Base-by-base conservation (phyloP, 176 grass and related monocot species). In the Dendrocalamus sinicus region DNA sequence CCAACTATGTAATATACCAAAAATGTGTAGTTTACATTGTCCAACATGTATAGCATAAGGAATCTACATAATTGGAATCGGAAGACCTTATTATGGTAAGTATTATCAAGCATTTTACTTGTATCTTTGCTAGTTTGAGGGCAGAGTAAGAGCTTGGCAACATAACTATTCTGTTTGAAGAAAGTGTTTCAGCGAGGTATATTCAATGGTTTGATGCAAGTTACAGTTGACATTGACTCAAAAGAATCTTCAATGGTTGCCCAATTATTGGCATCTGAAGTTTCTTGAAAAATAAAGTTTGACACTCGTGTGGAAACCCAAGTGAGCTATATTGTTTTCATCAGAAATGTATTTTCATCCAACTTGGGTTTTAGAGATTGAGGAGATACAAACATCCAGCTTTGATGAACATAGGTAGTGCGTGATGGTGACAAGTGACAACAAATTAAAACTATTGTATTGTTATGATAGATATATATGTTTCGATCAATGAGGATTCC, bases 271-370 rank as follows among this genome's bases (percentile, higher is more conserved):
- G 32, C 26, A 43, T 69, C 20, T 41, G 11, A 50, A 40, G 20
- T 65, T 52, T 70, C 75, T 70, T 60, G 75, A n/a, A 71, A 70
- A 12, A 70, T 79, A 52, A 39, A 35, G 45, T 86, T 73, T 53
- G 43, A 61, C 3, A 32, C 16, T 24, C 16, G 9, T 70, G 47
- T 70, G 24, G 28, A 82, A 81, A 5, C 35, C 60, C 39, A 78
- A 15, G 1, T 70, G 64, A 70, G 59, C 12, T 59, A 17, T 43
- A 61, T 12, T 44, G 32, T 60, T 77, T 80, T 77, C 79, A 70
- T 44, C 41, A 13, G 41, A 39, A 71, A 24, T 51, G 16, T 61
- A 68, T 88, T 48, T 75, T 28, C 61, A 13, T 59, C 64, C 20
- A 50, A 26, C 52, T 40, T 61, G 50, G 44, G 14, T 61, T 88